Evolutionary conservation across 2,329 filamentous ascomycete genomes (phyloP), one percentile per base, ranked within the genome.

Genomic region (Calonectria leucothoes): DNA sequence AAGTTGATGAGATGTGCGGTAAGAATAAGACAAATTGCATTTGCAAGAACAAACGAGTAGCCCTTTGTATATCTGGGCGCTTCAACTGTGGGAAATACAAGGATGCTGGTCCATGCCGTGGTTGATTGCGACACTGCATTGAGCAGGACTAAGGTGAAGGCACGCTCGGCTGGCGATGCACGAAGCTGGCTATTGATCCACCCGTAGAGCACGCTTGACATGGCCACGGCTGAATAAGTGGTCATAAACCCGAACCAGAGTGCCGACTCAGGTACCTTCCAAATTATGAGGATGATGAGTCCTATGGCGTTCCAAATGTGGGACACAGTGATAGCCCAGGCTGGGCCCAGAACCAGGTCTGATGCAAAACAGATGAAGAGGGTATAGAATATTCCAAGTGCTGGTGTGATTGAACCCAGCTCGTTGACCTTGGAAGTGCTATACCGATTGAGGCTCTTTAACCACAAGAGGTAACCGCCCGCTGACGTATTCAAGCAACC

Each of bases 301-400:
- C 89, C 89, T 29, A 88, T 85, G 33, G 87, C 85, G 74, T 91
- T 91, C 86, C 87, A 89, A 0, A 78, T 71, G 55, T 87, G 85
- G 0, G 89, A 82, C 0, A 89, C 76, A 0, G 89, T 90, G 49
- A 92, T 91, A 0, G 88, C 90, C 84, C 89, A 90, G 0, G 87
- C 87, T 0, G 87, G 89, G 0, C 89, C 89, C 4, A 88, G 80
- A 2, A 89, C 77, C 1, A 91, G 83, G 79, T 91, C 90, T 0
- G 89, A 89, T 0, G 85, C 83, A 74, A 92, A 92, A 78, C 87
- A 89, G 29, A 90, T 84, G 49, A 89, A 84, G 0, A 91, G 82
- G 0, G 86, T 88, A 75, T 90, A 92, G 66, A 91, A 88, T 5
- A 92, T 92, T 0, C 90, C 90, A 1, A 92, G 77, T 0, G 85